Base-by-base conservation (phyloP, 75 land plant species). In the Adiantum capillusveneris region DNA sequence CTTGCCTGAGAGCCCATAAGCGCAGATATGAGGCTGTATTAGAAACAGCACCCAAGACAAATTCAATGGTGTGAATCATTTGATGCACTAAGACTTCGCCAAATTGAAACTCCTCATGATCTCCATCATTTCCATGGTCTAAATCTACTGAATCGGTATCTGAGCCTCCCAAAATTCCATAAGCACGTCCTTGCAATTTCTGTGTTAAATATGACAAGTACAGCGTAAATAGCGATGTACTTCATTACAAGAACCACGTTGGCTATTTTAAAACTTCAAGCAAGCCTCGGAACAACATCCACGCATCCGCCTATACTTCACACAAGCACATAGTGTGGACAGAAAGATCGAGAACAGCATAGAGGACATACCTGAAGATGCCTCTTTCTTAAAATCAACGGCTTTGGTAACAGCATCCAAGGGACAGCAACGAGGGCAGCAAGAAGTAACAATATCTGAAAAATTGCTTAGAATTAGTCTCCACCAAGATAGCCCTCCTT, bases 371-470 rank as follows among this genome's bases (percentile, higher is more conserved):
- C 99, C 42, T 79, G 60, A 53, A 79, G 62, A 42, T 95, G 84
- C 60, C 87, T 97, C 48, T 75, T 87, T 72, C 79, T 82, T 78
- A 90, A 57, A 56, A 84, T 72, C 61, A 95, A 70, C 6, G 99
- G 99, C 75, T 90, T 95, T 51, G 99, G 99, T 24, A 95, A 50
- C 45, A 95, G 78, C 99, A 95, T 95, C 95, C 96, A 89, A 21
- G 99, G 99, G 11, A 95, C 97, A 51, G 99, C 74, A 31, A 90
- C 79, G 59, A 95, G 68, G 0, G 99, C 88, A 64, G 91, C 53
- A 13, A 84, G 53, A 12, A 90, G 72, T 53, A 95, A 64, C 28
- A 82, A 76, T 52, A 93, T 59, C 98, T 88, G 70, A 21, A 79
- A 59, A 57, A 14, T 55, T 17, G 18, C 37, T 31, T 51, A 63